phyloP scores from a whole-genome alignment of 2,329 filamentous ascomycete genomes.

The Colletotrichum noveboracense region DNA sequence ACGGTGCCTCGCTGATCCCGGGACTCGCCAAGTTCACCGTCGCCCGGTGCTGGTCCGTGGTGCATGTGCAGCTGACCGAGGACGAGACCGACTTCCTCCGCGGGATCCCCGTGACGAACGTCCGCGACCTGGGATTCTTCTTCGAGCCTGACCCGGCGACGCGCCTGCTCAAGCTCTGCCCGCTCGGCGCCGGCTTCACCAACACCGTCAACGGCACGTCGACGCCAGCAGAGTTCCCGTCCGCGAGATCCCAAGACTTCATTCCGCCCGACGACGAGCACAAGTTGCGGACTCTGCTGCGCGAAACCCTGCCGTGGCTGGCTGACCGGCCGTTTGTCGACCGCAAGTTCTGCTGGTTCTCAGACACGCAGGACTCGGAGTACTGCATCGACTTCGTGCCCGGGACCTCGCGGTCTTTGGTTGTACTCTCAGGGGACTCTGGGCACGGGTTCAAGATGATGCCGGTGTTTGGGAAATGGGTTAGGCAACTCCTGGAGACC shows the following conservation, averaged over 20 bases:
- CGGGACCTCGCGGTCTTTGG: slow-evolving; percentile 43
- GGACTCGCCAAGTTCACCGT: slow-evolving; percentile 53
- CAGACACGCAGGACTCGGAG: slow-evolving; percentile 64
- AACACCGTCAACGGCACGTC: slow-evolving; percentile 33
- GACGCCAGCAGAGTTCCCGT: slow-evolving; percentile 32
- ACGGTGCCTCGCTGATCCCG: slow-evolving; percentile 50
- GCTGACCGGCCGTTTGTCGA: slow-evolving; percentile 61
- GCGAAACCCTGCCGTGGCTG: slow-evolving; percentile 56
- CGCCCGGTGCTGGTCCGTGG: slow-evolving; percentile 64
- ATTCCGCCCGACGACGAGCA: slow-evolving; percentile 58
- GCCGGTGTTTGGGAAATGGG: not conserved
- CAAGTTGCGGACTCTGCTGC: slow-evolving; percentile 54
- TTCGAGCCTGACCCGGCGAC: slow-evolving; percentile 68
- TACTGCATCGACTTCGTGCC: slow-evolving; percentile 66
- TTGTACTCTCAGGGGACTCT: slow-evolving; percentile 62
- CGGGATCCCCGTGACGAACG: slow-evolving; percentile 65
- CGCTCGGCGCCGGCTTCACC: slow-evolving; percentile 62
- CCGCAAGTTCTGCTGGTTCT: slow-evolving; percentile 65
- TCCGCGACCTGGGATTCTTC: slow-evolving; percentile 67
- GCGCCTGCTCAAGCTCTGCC: slow-evolving; percentile 64
- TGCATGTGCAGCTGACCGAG: slow-evolving; percentile 61
- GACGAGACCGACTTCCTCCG: slow-evolving; percentile 58
- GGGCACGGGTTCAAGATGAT: not conserved
- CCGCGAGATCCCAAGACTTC: slow-evolving; percentile 36
- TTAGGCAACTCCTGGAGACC: not conserved